Percentiles rank a stretch among this genome's conserved stretches.
These are phyloP conservation scores for Aechmea fasciata DNA, from an alignment of 176 grass and related monocot genomes.

Conservation along the genomic window DNA sequence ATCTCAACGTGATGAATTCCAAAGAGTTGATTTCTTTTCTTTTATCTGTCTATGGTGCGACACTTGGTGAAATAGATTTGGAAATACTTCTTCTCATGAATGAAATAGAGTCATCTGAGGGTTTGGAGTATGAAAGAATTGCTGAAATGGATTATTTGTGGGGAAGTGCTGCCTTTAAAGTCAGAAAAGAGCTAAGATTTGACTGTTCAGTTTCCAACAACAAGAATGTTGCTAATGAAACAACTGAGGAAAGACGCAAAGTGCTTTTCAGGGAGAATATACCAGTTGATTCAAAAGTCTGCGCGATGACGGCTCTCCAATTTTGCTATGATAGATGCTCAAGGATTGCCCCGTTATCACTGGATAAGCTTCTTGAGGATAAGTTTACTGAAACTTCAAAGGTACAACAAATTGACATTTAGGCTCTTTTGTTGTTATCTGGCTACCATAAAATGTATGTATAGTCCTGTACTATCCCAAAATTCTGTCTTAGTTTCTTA, in stretches of 20 bases:
- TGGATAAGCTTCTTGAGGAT: conserved; percentile 50
- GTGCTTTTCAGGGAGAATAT: conserved; percentile 80
- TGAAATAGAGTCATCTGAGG: conserved; percentile 57
- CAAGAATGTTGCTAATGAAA: conserved; percentile 30
- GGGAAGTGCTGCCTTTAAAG: conserved; percentile 52
- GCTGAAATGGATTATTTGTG: conserved; percentile 85
- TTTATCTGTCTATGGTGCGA: conserved; percentile 80
- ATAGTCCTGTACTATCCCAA: neutral
- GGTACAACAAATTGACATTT: conserved; percentile 6
- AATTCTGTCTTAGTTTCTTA: neutral
- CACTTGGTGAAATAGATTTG: conserved; percentile 70
- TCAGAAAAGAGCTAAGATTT: conserved; percentile 64
- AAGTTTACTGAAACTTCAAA: neutral
- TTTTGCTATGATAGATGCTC: conserved; percentile 66
- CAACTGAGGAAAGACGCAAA: conserved; percentile 44
- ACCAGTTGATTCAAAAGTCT: conserved; percentile 70
- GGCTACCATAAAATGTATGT: neutral
- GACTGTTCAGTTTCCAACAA: conserved; percentile 36
- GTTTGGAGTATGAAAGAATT: conserved; percentile 45
- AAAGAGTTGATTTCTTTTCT: conserved; percentile 67
- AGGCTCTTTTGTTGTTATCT: neutral
- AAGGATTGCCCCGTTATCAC: conserved; percentile 37
- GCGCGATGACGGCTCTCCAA: conserved; percentile 49
- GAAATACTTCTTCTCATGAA: conserved; percentile 81
- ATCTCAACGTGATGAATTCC: conserved; percentile 30